Conservation (phyloP, 1,139 yeast genomes). For the Lodderomyces theae region DNA sequence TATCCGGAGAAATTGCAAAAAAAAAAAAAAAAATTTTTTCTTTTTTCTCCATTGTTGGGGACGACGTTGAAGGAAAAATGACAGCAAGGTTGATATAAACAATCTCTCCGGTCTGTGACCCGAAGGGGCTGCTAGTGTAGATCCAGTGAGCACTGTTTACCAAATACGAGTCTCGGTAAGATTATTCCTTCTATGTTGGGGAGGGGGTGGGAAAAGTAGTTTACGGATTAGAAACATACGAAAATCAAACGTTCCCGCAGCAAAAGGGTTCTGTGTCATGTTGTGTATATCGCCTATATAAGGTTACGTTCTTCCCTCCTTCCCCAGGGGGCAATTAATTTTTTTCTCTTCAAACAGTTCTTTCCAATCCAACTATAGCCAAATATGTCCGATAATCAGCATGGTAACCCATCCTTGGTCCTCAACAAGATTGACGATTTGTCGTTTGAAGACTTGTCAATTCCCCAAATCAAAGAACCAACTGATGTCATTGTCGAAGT, state of each 20-base stretch:
- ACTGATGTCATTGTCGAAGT: slow-evolving; percentile 74
- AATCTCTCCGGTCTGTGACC: neutral
- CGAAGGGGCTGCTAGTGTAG: too few relatives aligned
- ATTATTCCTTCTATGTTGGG: too few relatives aligned
- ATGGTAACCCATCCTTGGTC: slow-evolving; percentile 64
- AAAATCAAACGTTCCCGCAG: neutral
- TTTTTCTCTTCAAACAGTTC: neutral
- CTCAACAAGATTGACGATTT: slow-evolving; percentile 64
- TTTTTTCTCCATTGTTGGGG: neutral
- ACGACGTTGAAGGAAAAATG: neutral
- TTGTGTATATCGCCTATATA: too few relatives aligned
- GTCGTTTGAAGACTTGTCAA: slow-evolving; percentile 59
- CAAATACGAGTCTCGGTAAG: too few relatives aligned
- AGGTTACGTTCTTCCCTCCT: too few relatives aligned
- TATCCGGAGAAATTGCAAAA: slow-evolving; percentile 1
- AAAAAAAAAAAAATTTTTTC: neutral
- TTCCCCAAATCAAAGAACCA: slow-evolving; percentile 60
- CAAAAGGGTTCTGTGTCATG: slow-evolving; percentile 1
- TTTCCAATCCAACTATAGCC: neutral
- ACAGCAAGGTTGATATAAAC: neutral
- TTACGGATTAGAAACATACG: neutral
- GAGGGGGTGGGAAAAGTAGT: neutral
- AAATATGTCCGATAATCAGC: slow-evolving; percentile 15
- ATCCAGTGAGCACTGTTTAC: too few relatives aligned
- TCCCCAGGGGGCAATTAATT: neutral